Evolutionary conservation across 1,139 yeast species (phyloP).

Genomic region (Debaryomyces sp.): DNA sequence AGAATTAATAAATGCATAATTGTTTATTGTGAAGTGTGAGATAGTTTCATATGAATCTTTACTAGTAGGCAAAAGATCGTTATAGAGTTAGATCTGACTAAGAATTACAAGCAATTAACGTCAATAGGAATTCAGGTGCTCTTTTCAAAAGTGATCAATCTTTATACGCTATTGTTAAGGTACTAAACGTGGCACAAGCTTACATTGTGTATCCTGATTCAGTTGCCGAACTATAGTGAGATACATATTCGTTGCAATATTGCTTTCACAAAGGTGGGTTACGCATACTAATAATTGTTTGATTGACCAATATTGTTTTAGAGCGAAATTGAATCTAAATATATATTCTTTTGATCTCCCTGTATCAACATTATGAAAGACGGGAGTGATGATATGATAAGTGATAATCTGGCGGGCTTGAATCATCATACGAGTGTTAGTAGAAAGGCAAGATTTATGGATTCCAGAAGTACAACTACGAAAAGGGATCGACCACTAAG

Average conservation of each 20-base stretch:
- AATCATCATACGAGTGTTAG: neutral
- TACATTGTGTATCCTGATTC: conserved; percentile 1
- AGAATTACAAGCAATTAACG: neutral
- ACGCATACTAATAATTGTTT: neutral
- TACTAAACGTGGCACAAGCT: neutral
- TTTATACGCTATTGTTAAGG: neutral
- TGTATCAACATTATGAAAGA: neutral
- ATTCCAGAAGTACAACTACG: conserved; percentile 3
- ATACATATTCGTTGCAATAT: neutral
- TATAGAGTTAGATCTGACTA: neutral
- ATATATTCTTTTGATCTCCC: neutral
- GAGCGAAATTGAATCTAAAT: neutral
- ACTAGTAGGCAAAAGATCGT: neutral
- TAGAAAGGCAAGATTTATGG: neutral
- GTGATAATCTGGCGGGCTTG: conserved; percentile 1
- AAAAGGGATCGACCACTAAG: conserved; percentile 33
- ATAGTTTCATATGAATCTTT: neutral
- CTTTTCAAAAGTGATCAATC: neutral
- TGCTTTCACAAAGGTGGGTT: conserved; percentile 4
- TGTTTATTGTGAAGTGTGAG: neutral
- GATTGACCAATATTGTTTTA: neutral
- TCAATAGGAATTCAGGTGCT: neutral
- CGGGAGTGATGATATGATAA: neutral
- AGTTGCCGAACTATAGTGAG: conserved; percentile 1
- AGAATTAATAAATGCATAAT: neutral